Conservation (phyloP, 1,284 basidiomycete species). For the Omphalotus olearius region DNA sequence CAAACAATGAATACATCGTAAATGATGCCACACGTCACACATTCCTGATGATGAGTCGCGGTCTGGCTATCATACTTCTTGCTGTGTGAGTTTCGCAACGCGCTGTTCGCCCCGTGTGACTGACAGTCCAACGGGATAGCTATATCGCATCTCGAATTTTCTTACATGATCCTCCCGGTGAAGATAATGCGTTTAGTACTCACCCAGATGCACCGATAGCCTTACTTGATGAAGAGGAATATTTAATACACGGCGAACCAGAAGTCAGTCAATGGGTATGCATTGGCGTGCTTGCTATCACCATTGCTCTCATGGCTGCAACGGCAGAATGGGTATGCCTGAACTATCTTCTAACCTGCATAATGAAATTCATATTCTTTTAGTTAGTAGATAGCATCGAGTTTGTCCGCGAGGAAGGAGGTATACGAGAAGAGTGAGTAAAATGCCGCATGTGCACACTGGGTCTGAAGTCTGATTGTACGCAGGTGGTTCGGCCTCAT, state of each 20-base stretch:
- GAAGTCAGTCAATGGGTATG: constrained; percentile 59
- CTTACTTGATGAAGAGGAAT: constrained; percentile 37
- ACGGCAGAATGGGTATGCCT: constrained; percentile 63
- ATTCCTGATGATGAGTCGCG: constrained; percentile 59
- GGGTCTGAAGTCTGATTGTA: background rate
- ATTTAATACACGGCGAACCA: constrained; percentile 41
- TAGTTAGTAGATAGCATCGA: constrained; percentile 63
- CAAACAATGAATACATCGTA: constrained; percentile 25
- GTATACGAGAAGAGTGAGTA: constrained; percentile 47
- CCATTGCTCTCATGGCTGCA: constrained; percentile 55
- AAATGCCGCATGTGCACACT: background rate
- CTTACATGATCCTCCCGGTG: constrained; percentile 63
- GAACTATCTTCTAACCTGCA: background rate
- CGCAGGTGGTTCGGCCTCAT: constrained; percentile 66
- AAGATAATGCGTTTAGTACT: constrained; percentile 41
- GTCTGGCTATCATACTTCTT: constrained; percentile 56
- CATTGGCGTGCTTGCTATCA: constrained; percentile 44
- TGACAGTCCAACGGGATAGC: constrained; percentile 27
- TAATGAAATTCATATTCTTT: constrained; percentile 4
- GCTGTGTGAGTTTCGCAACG: constrained; percentile 39
- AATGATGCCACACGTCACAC: constrained; percentile 38
- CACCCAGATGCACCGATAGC: constrained; percentile 41
- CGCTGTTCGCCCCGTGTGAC: background rate
- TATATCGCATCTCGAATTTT: constrained; percentile 64
- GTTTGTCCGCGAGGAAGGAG: constrained; percentile 36